Evolutionary conservation across 2,329 filamentous ascomycete species (phyloP), one percentile per base, ranked within the genome.

Genomic region (Rhinocladiella mackenziei): DNA sequence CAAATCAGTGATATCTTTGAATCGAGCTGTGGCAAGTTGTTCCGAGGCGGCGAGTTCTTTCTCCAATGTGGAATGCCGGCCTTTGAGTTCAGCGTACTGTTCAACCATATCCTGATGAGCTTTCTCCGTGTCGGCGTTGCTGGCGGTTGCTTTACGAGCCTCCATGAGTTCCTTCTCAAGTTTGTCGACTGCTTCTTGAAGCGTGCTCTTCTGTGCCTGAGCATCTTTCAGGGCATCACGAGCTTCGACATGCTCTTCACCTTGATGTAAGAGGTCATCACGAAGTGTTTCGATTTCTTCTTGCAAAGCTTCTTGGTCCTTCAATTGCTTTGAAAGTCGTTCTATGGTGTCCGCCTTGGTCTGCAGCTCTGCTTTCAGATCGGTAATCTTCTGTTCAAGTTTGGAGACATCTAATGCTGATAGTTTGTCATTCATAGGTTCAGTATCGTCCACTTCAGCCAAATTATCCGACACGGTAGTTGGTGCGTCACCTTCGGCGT

Each of bases 261-360:
- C 89, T 50, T 94, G 80, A 36, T 80, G 74, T 31, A 91, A 68
- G 5, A 97, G 70, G 53, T 89, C 86, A 43, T 94, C 87, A 38
- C 84, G 80, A 48, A 97, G 70, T 3, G 78, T 81, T 57, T 94
- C 88, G 46, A 96, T 85, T 65, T 97, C 89, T 58, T 95, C 89
- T 18, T 79, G 76, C 31, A 94, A 71, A 14, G 83, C 83, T 41
- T 91, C 86, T 58, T 82, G 77, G 44, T 92, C 86, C 11, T 82
- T 85, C 59, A 86, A 72, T 62, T 84, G 83, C 43, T 78, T 76
- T 18, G 78, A 77, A 4, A 96, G 70, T 10, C 75, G 76, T 41
- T 86, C 80, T 39, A 96, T 89, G 28, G 81, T 80, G 1, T 73
- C 72, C 53, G 89, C 82, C 58, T 88, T 89, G 28, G 78, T 70